These are phyloP conservation scores for Massarina eburnea DNA, from an alignment of 2,329 filamentous ascomycete genomes.

Conservation along the genomic window DNA sequence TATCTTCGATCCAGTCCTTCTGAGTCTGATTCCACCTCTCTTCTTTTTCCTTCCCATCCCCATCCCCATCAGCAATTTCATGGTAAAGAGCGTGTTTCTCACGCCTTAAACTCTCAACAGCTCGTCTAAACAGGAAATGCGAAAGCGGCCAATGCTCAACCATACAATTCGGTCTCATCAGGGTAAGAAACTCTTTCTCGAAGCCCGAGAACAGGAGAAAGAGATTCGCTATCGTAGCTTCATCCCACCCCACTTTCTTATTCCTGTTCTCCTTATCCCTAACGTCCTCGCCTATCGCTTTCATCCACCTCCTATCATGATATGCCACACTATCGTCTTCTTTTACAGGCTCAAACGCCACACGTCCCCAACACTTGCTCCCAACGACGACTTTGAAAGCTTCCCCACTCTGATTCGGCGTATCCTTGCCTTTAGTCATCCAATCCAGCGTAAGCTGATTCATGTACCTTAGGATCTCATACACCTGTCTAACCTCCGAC, in stretches of 20 bases:
- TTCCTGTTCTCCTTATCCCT: neutral
- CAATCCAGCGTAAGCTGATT: no score
- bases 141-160: slow-evolving; percentile 7
- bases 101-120: slow-evolving; percentile 1
- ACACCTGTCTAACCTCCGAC: neutral
- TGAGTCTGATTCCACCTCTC: slow-evolving; percentile 2
- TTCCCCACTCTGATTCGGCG: no score
- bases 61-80: neutral
- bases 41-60: neutral
- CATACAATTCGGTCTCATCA: slow-evolving; percentile 2
- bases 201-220: slow-evolving; percentile 10
- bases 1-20: neutral
- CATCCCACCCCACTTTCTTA: neutral
- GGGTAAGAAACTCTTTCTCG: slow-evolving; percentile 7
- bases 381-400: neutral
- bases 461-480: neutral
- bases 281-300: neutral
- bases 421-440: no score
- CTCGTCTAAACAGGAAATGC: slow-evolving; percentile 3
- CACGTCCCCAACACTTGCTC: neutral
- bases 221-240: slow-evolving; percentile 1
- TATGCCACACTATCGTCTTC: no score
- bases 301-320: neutral
- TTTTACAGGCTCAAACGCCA: neutral
- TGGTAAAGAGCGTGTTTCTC: no score